A percentile compares a stretch with the other conserved stretches of the same genome.
These are phyloP conservation scores for Daldinia sp. DNA, from an alignment of 2,329 filamentous ascomycete species.

Conservation along the genomic window DNA sequence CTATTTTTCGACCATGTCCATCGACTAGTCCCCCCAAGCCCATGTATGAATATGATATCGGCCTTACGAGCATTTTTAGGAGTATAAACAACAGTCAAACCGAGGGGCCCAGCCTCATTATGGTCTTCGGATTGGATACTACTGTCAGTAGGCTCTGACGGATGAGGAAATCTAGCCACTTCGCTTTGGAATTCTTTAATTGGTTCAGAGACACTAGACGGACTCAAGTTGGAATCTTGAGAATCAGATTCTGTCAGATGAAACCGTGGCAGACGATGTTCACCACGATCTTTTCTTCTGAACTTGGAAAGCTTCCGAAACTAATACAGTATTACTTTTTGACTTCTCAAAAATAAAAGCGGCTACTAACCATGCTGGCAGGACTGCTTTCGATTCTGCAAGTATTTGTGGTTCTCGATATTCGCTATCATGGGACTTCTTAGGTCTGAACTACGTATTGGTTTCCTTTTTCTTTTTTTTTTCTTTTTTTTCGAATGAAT, in stretches of 20 bases:
- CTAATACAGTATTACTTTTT: neutral
- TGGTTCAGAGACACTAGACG: neutral
- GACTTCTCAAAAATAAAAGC: neutral
- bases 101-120: constrained; percentile 18
- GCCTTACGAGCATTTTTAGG: constrained; percentile 29
- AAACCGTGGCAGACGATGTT: neutral
- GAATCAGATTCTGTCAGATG: neutral
- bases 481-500: neutral
- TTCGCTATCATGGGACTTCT: neutral
- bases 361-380: neutral
- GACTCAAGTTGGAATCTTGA: neutral
- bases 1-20: constrained; percentile 46
- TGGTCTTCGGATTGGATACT: neutral
- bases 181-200: neutral
- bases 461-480: too few species aligned
- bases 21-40: constrained; percentile 46
- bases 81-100: constrained; percentile 33
- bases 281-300: neutral
- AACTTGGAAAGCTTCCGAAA: neutral
- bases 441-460: neutral
- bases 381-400: neutral
- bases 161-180: neutral
- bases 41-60: constrained; percentile 49
- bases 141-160: neutral
- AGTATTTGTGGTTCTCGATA: neutral